Conservation (phyloP, 495 filamentous ascomycete species). For the Parathielavia appendiculata region DNA sequence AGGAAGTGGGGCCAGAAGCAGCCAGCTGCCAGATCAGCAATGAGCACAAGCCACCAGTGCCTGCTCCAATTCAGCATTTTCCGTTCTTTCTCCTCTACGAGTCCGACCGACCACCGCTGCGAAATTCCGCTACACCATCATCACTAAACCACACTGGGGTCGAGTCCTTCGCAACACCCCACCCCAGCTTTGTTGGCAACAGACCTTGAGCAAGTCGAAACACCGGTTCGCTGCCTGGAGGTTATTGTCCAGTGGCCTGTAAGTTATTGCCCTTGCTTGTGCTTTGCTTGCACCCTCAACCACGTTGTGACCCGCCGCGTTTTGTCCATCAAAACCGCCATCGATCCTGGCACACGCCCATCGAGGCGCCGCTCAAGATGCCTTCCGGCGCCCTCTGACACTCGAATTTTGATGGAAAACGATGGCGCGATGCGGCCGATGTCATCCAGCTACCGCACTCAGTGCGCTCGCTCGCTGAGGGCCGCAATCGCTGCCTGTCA, state of each 20-base stretch:
- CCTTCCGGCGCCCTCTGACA: constrained; percentile 30
- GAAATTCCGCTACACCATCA: constrained; percentile 37
- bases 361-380: constrained; percentile 28
- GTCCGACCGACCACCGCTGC: constrained; percentile 31
- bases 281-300: constrained; percentile 14
- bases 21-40: no score
- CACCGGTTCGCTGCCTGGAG: constrained; percentile 30
- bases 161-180: constrained; percentile 22
- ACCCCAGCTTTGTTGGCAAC: constrained; percentile 21
- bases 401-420: constrained; percentile 33
- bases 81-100: constrained; percentile 27
- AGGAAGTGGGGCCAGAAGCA: constrained; percentile 6
- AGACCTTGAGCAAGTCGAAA: constrained; percentile 14
- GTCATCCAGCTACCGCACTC: constrained; percentile 15
- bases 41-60: constrained; percentile 29
- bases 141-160: constrained; percentile 31
- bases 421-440: constrained; percentile 29
- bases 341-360: constrained; percentile 39
- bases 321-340: constrained; percentile 41
- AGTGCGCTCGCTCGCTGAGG: constrained; percentile 21
- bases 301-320: constrained; percentile 26
- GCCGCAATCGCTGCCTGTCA: constrained; percentile 41
- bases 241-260: constrained; percentile 35
- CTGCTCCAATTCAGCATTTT: constrained; percentile 34
- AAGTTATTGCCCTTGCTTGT: constrained; percentile 27